Percentiles rank a stretch among this genome's conserved stretches.
Evolutionary conservation across 306 rosid genomes (phyloP).

Genomic region (Vachellia pachyceras): DNA sequence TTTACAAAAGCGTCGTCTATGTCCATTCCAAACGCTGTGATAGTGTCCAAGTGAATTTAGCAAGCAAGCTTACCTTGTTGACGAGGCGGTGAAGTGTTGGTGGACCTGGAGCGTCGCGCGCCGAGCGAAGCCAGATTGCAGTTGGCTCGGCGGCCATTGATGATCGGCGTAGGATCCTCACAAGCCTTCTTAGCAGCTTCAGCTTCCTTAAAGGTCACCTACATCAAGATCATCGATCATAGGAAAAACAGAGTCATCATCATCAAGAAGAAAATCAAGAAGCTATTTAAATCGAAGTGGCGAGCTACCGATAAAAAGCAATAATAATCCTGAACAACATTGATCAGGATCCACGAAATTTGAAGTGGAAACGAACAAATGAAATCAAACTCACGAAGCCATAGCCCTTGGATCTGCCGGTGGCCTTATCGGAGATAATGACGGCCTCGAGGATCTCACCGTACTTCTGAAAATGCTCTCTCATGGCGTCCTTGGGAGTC

Average conservation of each 20-base stretch:
- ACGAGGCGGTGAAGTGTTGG: conserved; percentile 53
- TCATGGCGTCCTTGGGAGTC: conserved; percentile 73
- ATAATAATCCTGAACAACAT: background rate
- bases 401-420: conserved; percentile 94
- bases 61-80: conserved; percentile 47
- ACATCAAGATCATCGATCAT: too few relatives aligned
- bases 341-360: background rate
- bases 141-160: conserved; percentile 86
- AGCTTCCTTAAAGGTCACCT: conserved; percentile 83
- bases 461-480: conserved; percentile 69
- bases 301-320: background rate
- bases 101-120: conserved; percentile 67
- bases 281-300: background rate
- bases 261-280: too few relatives aligned
- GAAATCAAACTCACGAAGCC: conserved; percentile 66
- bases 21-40: background rate
- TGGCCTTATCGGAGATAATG: conserved; percentile 76
- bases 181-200: conserved; percentile 90
- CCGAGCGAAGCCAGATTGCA: conserved; percentile 84
- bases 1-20: conserved; percentile 7
- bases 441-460: conserved; percentile 92
- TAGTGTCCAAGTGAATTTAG: background rate
- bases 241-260: background rate
- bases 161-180: conserved; percentile 68
- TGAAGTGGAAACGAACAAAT: too few relatives aligned